A percentile compares a stretch with the other conserved stretches of the same genome.
phyloP scores from a whole-genome alignment of 768 basidiomycete genomes.

The Mycena floridula region DNA sequence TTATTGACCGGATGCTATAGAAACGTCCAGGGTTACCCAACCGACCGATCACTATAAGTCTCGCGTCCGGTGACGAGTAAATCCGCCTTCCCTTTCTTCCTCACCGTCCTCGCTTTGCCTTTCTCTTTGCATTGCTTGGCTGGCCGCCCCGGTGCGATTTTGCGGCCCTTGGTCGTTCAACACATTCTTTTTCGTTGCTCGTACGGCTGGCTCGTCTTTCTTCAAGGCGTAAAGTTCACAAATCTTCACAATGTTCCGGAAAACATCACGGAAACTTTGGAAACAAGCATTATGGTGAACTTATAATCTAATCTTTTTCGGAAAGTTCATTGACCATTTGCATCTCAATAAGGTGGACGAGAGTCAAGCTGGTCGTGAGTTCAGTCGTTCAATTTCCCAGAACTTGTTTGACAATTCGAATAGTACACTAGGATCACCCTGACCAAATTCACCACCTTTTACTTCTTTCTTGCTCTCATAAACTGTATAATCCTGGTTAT shows the following conservation, averaged over 20 bases:
- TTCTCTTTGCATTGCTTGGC: background rate
- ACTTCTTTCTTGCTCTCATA: constrained; percentile 39
- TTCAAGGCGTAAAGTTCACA: background rate
- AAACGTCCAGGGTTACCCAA: too few species aligned
- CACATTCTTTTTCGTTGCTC: background rate
- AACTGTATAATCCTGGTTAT: constrained; percentile 33
- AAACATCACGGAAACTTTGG: constrained; percentile 3
- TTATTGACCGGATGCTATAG: too few species aligned
- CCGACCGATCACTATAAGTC: too few species aligned
- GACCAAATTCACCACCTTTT: constrained; percentile 41
- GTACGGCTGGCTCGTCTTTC: background rate
- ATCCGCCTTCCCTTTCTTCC: too few species aligned
- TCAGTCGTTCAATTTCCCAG: background rate
- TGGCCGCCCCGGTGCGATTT: too few species aligned
- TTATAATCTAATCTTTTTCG: too few species aligned
- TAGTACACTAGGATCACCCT: constrained; percentile 44
- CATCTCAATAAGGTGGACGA: too few species aligned
- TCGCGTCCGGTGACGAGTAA: too few species aligned
- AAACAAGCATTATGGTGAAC: constrained; percentile 13
- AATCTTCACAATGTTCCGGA: background rate
- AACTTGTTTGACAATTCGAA: background rate
- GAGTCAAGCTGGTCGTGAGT: constrained; percentile 15
- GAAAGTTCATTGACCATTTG: too few species aligned
- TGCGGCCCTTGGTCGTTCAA: background rate
- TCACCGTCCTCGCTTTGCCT: too few species aligned